phyloP scores from a whole-genome alignment of 345 rosid species.

The Tarenaya hassleriana region DNA sequence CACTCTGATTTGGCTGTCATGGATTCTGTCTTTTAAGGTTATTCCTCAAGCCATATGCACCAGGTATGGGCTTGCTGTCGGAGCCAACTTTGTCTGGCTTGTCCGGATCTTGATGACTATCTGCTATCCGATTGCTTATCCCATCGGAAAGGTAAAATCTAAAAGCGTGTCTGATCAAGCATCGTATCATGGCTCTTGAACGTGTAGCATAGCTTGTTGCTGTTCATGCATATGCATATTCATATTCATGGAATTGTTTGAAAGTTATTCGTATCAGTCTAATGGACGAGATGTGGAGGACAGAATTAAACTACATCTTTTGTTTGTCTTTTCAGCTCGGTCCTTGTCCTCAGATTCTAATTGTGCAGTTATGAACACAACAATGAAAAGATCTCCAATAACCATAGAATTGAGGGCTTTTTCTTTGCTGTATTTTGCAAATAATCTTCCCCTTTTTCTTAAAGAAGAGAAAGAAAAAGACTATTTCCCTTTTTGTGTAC shows the following conservation, averaged over 20 bases:
- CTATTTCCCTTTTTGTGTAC: neutral
- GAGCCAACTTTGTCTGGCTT: conserved; percentile 82
- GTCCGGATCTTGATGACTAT: conserved; percentile 73
- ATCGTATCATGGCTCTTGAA: neutral
- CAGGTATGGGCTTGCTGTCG: conserved; percentile 90
- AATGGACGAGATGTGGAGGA: neutral
- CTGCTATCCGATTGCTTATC: conserved; percentile 85
- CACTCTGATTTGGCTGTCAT: neutral
- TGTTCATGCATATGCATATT: neutral
- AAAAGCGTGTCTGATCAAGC: neutral
- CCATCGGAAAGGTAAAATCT: conserved; percentile 72
- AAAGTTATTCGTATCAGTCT: neutral
- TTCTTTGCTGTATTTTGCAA: conserved; percentile 2
- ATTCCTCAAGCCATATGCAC: conserved; percentile 96
- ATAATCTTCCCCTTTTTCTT: neutral
- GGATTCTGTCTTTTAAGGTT: conserved; percentile 41
- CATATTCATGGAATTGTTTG: neutral
- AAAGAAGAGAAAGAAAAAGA: neutral
- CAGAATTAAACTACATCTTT: neutral
- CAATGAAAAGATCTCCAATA: too few species aligned
- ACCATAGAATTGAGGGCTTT: neutral
- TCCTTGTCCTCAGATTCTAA: neutral
- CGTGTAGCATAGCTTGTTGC: neutral
- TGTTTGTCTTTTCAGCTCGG: neutral
- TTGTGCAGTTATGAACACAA: neutral